Percentiles rank a stretch among this genome's conserved stretches.
phyloP scores from a whole-genome alignment of 495 filamentous ascomycete genomes.

The Neurospora sp. region DNA sequence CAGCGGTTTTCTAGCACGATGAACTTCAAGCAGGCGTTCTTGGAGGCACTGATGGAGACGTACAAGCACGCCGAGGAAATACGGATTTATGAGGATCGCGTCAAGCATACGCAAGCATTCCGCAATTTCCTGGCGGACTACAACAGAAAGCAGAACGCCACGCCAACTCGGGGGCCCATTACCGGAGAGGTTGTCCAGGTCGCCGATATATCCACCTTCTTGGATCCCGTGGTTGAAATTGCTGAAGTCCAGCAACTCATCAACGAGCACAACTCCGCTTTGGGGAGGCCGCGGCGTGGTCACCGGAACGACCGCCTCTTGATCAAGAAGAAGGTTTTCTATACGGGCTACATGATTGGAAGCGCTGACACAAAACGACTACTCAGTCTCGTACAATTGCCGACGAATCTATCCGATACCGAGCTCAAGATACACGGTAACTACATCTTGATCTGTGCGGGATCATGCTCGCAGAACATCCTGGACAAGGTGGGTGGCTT shows the following conservation, averaged over 20 bases:
- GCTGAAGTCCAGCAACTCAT: constrained; percentile 83
- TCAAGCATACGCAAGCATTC: constrained; percentile 63
- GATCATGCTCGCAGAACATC: constrained; percentile 55
- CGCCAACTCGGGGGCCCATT: constrained; percentile 48
- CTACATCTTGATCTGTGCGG: constrained; percentile 78
- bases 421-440: constrained; percentile 81
- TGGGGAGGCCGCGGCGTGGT: constrained; percentile 24
- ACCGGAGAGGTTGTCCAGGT: constrained; percentile 80
- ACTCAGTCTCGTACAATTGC: constrained; percentile 53
- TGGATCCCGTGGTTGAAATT: constrained; percentile 78
- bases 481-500: constrained; percentile 78
- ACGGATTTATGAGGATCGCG: constrained; percentile 52
- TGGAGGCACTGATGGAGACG: constrained; percentile 70
- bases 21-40: constrained; percentile 76
- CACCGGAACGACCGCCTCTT: constrained; percentile 37
- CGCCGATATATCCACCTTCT: constrained; percentile 56
- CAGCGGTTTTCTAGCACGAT: constrained; percentile 72
- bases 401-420: constrained; percentile 42
- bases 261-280: constrained; percentile 64
- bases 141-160: constrained; percentile 45
- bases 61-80: constrained; percentile 79
- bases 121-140: constrained; percentile 67
- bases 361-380: constrained; percentile 58
- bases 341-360: constrained; percentile 85
- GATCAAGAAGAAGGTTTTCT: constrained; percentile 83